Evolutionary conservation across 2,329 filamentous ascomycete genomes (phyloP).

Genomic region (Cercospora sp.): DNA sequence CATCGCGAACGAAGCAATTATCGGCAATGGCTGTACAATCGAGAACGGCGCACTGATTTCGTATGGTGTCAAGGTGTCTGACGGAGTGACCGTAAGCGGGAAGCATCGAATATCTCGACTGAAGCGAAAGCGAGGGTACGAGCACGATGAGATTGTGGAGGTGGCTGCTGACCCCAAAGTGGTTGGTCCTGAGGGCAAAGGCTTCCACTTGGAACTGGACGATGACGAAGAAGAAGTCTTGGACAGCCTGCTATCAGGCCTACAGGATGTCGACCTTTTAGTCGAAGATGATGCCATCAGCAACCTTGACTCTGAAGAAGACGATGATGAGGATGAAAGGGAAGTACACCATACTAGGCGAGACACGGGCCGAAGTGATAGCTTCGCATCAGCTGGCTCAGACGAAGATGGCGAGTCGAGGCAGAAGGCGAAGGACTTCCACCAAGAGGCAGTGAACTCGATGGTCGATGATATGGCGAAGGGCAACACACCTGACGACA

Average conservation of each 20-base stretch:
- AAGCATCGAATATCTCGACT: conserved; percentile 49
- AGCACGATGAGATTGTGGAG: conserved; percentile 40
- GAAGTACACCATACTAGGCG: conserved; percentile 46
- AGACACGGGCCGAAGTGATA: conserved; percentile 35
- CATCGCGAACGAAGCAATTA: conserved; percentile 67
- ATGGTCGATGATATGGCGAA: conserved; percentile 81
- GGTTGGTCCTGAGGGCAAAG: conserved; percentile 60
- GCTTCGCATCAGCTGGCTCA: conserved; percentile 57
- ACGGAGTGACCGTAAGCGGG: conserved; percentile 53
- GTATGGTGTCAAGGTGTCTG: conserved; percentile 70
- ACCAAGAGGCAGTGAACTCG: conserved; percentile 81
- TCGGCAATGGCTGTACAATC: conserved; percentile 71
- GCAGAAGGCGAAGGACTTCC: conserved; percentile 64
- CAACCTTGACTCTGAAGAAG: conserved; percentile 56
- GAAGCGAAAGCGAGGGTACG: conserved; percentile 49
- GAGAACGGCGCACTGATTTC: conserved; percentile 76
- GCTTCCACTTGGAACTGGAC: conserved; percentile 61
- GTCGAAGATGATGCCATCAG: conserved; percentile 60
- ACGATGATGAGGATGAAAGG: conserved; percentile 44
- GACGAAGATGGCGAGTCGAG: conserved; percentile 53
- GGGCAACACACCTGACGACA: conserved; percentile 73
- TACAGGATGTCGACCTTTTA: conserved; percentile 50
- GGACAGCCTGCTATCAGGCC: conserved; percentile 40
- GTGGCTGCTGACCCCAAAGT: conserved; percentile 50
- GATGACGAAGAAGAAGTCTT: conserved; percentile 62